Evolutionary conservation across 2,329 filamentous ascomycete genomes (phyloP).

Genomic region (Stachybotrys elegans): DNA sequence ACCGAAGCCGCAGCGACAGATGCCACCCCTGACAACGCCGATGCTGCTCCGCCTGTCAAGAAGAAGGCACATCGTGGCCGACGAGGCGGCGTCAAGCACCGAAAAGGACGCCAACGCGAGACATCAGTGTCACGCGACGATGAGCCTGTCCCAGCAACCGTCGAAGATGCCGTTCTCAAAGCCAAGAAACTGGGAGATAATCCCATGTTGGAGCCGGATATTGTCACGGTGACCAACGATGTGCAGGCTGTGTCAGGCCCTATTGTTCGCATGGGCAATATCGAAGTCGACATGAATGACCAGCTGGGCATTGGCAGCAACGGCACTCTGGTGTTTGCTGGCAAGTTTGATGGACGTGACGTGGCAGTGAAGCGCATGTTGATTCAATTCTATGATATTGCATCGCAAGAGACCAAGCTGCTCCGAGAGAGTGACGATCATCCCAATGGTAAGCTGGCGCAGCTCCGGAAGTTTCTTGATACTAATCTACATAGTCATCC

Average conservation of each 20-base stretch:
- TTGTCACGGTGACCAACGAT: conserved; percentile 52
- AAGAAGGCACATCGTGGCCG: conserved; percentile 66
- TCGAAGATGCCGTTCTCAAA: conserved; percentile 58
- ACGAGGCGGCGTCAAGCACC: conserved; percentile 66
- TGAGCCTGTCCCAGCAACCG: conserved; percentile 35
- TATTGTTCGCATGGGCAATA: conserved; percentile 56
- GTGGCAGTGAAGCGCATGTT: conserved; percentile 97
- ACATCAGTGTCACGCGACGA: conserved; percentile 46
- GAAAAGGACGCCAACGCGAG: conserved; percentile 51
- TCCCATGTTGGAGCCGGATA: conserved; percentile 54
- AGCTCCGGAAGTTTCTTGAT: background rate
- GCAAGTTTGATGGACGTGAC: conserved; percentile 87
- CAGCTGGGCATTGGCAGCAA: conserved; percentile 80
- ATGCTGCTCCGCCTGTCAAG: conserved; percentile 45
- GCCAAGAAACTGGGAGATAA: conserved; percentile 53
- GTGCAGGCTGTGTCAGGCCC: conserved; percentile 56
- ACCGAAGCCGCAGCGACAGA: background rate
- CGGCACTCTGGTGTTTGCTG: conserved; percentile 92
- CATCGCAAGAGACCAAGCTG: conserved; percentile 86
- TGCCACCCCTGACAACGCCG: background rate
- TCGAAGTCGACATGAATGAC: conserved; percentile 59
- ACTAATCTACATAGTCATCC: conserved; percentile 60
- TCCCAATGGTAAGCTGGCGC: conserved; percentile 71
- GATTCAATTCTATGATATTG: conserved; percentile 92
- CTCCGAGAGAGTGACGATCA: conserved; percentile 93